Percentiles rank a stretch among this genome's conserved stretches.
These are phyloP conservation scores for Helotiales sp. DNA, from an alignment of 2,329 filamentous ascomycete species.

Conservation along the genomic window DNA sequence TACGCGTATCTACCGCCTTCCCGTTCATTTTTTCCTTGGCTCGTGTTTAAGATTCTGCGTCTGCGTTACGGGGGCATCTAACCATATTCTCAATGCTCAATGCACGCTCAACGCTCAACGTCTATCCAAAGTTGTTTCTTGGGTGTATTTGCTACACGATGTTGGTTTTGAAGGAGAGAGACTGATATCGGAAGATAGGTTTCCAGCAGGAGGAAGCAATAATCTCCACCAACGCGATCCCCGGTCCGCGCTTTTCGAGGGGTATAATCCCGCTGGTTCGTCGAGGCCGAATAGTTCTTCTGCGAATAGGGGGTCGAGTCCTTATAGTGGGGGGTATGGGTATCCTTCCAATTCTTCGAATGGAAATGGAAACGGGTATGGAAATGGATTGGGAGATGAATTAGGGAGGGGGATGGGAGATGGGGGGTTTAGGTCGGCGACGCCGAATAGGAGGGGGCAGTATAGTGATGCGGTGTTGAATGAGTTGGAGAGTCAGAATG, in stretches of 20 bases:
- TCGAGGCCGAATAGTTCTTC: not conserved
- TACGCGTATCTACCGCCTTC: not conserved
- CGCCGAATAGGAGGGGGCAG: conserved; percentile 78
- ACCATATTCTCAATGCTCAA: too few relatives aligned
- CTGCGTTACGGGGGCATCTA: conserved; percentile 4
- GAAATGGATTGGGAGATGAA: conserved; percentile 21
- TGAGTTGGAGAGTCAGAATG: conserved; percentile 95
- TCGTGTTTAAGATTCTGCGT: not conserved
- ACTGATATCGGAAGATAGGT: too few relatives aligned
- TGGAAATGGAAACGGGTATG: conserved; percentile 34
- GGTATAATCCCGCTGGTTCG: conserved; percentile 58
- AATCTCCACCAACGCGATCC: conserved; percentile 73
- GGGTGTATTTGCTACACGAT: too few relatives aligned
- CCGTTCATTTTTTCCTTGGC: not conserved
- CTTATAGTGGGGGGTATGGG: conserved; percentile 41
- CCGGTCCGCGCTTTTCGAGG: conserved; percentile 72
- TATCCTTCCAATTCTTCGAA: conserved; percentile 43
- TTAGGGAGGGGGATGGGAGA: conserved; percentile 35
- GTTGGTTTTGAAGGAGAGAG: too few relatives aligned
- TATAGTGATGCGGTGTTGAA: conserved; percentile 91
- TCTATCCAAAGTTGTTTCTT: too few relatives aligned
- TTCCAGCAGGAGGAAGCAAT: too few relatives aligned
- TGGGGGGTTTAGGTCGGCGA: conserved; percentile 61
- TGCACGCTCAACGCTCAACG: too few relatives aligned
- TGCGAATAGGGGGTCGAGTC: conserved; percentile 5